A percentile compares a stretch with the other conserved stretches of the same genome.
Evolutionary conservation across 352 stramenopile species (phyloP).

Genomic region (Phytophthora kernoviae): DNA sequence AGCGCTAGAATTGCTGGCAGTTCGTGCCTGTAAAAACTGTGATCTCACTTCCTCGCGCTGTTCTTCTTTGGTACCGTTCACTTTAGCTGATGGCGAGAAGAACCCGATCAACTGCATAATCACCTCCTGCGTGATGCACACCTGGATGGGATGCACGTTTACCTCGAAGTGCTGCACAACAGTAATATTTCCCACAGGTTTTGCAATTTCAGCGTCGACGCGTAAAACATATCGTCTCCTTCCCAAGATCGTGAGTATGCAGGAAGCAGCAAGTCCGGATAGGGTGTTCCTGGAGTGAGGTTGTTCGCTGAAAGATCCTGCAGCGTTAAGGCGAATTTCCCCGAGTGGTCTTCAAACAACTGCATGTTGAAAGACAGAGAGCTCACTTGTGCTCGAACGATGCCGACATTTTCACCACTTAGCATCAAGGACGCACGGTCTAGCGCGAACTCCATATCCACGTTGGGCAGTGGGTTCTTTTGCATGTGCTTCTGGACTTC

Average conservation of each 20-base stretch:
- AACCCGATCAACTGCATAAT: conserved; percentile 75
- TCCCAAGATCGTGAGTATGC: conserved; percentile 53
- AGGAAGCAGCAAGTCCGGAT: conserved; percentile 67
- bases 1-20: conserved; percentile 13
- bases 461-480: conserved; percentile 52
- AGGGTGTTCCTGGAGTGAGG: conserved; percentile 67
- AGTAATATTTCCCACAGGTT: conserved; percentile 57
- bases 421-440: conserved; percentile 65
- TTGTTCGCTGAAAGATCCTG: conserved; percentile 67
- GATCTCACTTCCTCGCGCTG: conserved; percentile 66
- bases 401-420: conserved; percentile 62
- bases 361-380: conserved; percentile 66
- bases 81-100: conserved; percentile 40
- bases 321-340: conserved; percentile 61
- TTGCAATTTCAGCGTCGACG: conserved; percentile 74
- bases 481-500: conserved; percentile 43
- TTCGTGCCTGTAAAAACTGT: conserved; percentile 57
- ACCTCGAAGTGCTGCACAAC: conserved; percentile 86
- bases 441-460: conserved; percentile 68
- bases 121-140: conserved; percentile 82
- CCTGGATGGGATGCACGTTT: conserved; percentile 85
- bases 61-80: conserved; percentile 46
- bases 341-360: conserved; percentile 75
- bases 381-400: conserved; percentile 51
- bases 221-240: conserved; percentile 75